phyloP scores from a whole-genome alignment of 768 basidiomycete genomes.

The Cystobasidium ongulense region DNA sequence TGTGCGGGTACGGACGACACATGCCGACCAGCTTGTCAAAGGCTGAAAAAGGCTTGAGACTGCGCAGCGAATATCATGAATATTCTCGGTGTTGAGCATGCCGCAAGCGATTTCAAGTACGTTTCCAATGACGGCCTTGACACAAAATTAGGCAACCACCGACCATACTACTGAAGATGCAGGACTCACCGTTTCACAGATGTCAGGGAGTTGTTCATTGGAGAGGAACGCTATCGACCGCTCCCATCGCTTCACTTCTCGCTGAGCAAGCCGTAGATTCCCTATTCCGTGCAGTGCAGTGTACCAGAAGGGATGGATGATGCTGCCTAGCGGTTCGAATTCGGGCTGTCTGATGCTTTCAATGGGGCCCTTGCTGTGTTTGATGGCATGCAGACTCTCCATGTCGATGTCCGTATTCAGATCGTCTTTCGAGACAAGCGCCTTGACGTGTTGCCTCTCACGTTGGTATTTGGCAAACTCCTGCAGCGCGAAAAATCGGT shows the following conservation, averaged over 20 bases:
- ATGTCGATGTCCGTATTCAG: background rate
- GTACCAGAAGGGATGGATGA: background rate
- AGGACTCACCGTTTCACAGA: background rate
- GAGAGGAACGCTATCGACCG: constrained; percentile 1
- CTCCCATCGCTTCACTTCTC: constrained; percentile 7
- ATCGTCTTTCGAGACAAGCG: background rate
- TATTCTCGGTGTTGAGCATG: background rate
- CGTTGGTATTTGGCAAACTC: background rate
- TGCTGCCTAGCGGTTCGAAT: background rate
- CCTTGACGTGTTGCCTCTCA: background rate
- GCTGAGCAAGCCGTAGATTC: background rate
- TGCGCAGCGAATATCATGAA: background rate
- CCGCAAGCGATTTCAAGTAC: background rate
- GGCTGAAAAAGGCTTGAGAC: background rate
- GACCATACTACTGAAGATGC: background rate
- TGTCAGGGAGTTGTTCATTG: background rate
- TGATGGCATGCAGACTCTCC: background rate
- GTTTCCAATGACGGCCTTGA: background rate
- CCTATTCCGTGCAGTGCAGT: background rate
- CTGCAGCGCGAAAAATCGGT: background rate
- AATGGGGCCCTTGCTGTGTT: background rate
- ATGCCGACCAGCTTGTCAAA: background rate
- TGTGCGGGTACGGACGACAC: background rate
- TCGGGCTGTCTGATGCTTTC: background rate
- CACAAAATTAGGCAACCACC: background rate